Evolutionary conservation across 2,329 filamentous ascomycete genomes (phyloP).

Genomic region (Xylariaceae sp.): DNA sequence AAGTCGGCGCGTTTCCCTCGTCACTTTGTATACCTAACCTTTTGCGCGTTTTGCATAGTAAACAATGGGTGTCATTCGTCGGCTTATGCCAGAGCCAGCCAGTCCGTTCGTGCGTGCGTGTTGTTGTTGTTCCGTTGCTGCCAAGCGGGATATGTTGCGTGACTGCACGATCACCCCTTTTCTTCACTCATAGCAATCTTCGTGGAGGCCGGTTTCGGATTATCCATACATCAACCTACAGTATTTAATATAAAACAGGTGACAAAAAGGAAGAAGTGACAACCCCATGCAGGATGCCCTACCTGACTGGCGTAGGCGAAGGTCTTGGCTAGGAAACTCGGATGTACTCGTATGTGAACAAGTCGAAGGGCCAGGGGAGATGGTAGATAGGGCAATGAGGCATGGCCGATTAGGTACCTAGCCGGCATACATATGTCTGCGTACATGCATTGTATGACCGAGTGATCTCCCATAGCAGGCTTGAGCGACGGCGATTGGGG

Average conservation of each 20-base stretch:
- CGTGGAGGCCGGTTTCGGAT: too few species aligned
- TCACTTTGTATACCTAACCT: neutral
- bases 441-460: neutral
- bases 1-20: neutral
- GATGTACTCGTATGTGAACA: neutral
- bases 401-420: conserved; percentile 4
- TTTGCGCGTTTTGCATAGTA: neutral
- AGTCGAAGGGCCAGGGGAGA: too few species aligned
- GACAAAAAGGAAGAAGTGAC: neutral
- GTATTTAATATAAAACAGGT: neutral
- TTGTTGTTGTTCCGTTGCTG: neutral
- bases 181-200: neutral
- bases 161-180: neutral
- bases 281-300: neutral
- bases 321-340: neutral
- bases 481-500: neutral
- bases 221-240: too few species aligned
- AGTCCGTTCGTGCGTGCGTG: neutral
- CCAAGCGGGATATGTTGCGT: neutral
- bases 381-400: neutral
- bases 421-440: neutral
- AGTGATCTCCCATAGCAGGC: neutral
- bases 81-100: neutral
- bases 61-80: neutral
- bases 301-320: neutral